Evolutionary conservation across 257 asterid species (phyloP), one percentile per base, ranked within the genome.

Genomic region (Gardenia jasminoides): DNA sequence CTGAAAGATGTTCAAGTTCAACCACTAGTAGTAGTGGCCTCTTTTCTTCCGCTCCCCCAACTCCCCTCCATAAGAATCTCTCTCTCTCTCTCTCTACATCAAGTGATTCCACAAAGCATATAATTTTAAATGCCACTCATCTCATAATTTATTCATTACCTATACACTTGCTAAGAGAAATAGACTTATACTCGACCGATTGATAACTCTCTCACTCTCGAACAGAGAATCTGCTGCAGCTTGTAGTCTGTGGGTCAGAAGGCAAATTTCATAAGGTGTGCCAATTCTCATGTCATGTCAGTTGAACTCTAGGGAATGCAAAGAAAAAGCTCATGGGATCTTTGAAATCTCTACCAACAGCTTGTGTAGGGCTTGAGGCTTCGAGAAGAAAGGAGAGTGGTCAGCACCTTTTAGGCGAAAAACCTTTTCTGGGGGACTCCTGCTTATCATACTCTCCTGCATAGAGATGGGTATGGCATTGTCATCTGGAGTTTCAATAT

Each of bases 341-440:
- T 79, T 90, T 28, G 98, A 90, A 79, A 96, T 91, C 77, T 96
- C 98, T 26, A 91, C 92, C 70, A 96, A 83, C 67, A 84, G 77
- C 84, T 87, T 96, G 83, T 96, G 98, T 71, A 96, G 82, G 41
- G 96, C 98, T 87, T 92, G 99, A 77, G 99, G 99, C 85, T 92
- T 96, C 3, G 99, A 96, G 90, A 96, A 96, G 83, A 93, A 96
- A 0, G 99, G 99, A 0, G 99, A 91, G 84, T 96, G 99, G 78
- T 96, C 99, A 7, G 97, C 94, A 41, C 97, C 99, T 90, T 86
- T 96, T 10, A 96, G 89, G 59, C 82, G 84, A 84, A 93, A 91
- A 77, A 90, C 95, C 20, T 69, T 89, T 87, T 93, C 97, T 0
- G 98, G 97, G 7, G 94, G 95, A 75, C 81, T 87, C 74, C 66